Base-by-base conservation (phyloP, 2,329 filamentous ascomycete species). In the Trichophaea hybrida region DNA sequence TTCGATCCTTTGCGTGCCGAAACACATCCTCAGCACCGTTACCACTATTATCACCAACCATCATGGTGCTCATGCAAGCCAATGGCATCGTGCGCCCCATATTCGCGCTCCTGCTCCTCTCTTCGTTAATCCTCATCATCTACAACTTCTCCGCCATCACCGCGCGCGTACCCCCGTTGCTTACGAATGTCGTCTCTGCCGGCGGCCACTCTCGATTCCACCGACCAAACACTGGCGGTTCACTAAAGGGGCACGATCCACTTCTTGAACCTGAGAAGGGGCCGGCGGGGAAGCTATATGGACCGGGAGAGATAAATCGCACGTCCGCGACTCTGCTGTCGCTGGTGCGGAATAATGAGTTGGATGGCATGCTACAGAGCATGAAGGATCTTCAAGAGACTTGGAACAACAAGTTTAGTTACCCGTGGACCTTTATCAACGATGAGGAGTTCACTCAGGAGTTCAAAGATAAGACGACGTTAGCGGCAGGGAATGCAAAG, bases 381-480 rank as follows among this genome's bases (percentile, higher is more conserved):
- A 98, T 98, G 88, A 74, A 74, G 58, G 91, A 98, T 70, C 78
- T 98, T 61, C 93, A 98, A 75, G 77, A 85, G 66, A 97, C 91
- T 0, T 98, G 90, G 89, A 98, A 98, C 70, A 78, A 82, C 77
- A 98, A 98, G 71, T 98, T 97, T 80, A 98, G 98, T 76, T 98
- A 98, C 71, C 93, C 93, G 0, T 98, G 93, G 88, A 96, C 89
- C 6, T 98, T 98, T 73, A 94, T 98, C 79, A 98, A 98, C 74
- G 91, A 98, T 70, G 84, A 87, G 56, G 87, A 88, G 13, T 98
- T 98, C 70, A 84, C 85, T 2, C 86, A 93, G 13, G 90, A 97
- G 69, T 98, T 98, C 76, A 97, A 94, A 75, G 76, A 76, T 69
- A 81, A 80, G 72, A 97, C 90, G 0, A 97, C 91, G 15, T 95